Percentiles rank a stretch among this genome's conserved stretches.
These are phyloP conservation scores for Xylaria curta DNA, from an alignment of 495 filamentous ascomycete species.

Conservation along the genomic window DNA sequence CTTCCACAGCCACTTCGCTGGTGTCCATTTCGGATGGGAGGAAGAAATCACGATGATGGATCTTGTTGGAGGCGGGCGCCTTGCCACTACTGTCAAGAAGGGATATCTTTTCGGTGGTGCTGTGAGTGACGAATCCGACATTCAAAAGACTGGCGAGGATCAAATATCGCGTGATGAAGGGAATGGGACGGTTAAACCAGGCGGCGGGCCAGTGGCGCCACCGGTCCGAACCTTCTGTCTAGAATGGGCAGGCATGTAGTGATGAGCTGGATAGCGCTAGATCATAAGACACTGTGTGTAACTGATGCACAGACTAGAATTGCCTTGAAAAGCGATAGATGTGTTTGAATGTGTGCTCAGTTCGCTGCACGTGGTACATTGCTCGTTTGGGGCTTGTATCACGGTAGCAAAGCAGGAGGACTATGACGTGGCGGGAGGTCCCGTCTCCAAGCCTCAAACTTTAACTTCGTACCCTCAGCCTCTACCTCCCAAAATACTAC, in stretches of 20 bases:
- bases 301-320: not conserved
- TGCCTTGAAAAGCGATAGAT: not conserved
- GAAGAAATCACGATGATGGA: constrained; percentile 83
- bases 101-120: constrained; percentile 84
- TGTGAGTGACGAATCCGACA: constrained; percentile 6
- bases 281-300: not conserved
- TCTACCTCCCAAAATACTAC: too few relatives aligned
- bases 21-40: constrained; percentile 80
- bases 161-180: constrained; percentile 35
- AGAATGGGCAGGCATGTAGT: constrained; percentile 84
- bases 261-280: not conserved
- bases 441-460: not conserved
- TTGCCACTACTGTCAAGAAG: constrained; percentile 97
- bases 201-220: constrained; percentile 31
- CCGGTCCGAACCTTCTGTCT: constrained; percentile 73
- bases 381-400: not conserved
- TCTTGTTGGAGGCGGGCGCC: constrained; percentile 80
- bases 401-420: not conserved
- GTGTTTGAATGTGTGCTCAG: not conserved
- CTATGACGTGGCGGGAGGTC: not conserved
- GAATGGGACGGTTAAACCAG: constrained; percentile 18
- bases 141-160: constrained; percentile 35
- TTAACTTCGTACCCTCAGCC: too few relatives aligned
- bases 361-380: not conserved
- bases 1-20: constrained; percentile 93